Evolutionary conservation across 768 basidiomycete genomes (phyloP).

Genomic region (Rhizopogon sp.): DNA sequence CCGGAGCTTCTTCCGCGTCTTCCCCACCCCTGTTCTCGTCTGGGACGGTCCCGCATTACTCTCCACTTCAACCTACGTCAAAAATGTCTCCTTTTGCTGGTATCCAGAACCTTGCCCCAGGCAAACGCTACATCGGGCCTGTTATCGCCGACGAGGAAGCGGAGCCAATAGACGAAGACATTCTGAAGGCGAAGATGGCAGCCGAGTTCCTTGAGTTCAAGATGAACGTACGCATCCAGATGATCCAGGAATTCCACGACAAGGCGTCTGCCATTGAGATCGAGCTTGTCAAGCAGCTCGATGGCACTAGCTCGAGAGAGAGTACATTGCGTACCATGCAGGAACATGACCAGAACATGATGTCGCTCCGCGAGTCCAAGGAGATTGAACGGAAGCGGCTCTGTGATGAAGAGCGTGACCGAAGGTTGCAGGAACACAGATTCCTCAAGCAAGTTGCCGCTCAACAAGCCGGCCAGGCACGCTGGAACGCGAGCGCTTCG

Average conservation of each 20-base stretch:
- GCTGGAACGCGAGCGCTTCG: slow-evolving; percentile 10
- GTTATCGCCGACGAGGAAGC: slow-evolving; percentile 22
- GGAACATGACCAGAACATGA: slow-evolving; percentile 27
- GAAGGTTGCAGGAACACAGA: slow-evolving; percentile 13
- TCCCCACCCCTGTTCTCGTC: slow-evolving; percentile 16
- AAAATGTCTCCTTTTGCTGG: slow-evolving; percentile 22
- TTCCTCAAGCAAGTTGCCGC: slow-evolving; percentile 11
- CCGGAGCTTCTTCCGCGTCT: slow-evolving; percentile 16
- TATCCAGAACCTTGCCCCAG: slow-evolving; percentile 15
- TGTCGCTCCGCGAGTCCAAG: slow-evolving; percentile 27
- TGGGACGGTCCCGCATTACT: slow-evolving; percentile 19
- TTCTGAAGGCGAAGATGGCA: slow-evolving; percentile 29
- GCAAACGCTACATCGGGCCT: slow-evolving; percentile 30
- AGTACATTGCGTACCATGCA: slow-evolving; percentile 23
- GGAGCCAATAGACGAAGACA: slow-evolving; percentile 21
- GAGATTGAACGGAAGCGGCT: slow-evolving; percentile 26
- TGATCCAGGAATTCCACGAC: slow-evolving; percentile 28
- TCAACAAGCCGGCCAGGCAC: slow-evolving; percentile 6
- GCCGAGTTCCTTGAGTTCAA: slow-evolving; percentile 27
- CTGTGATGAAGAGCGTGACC: slow-evolving; percentile 24
- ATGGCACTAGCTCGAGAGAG: slow-evolving; percentile 24
- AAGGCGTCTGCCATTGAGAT: slow-evolving; percentile 26
- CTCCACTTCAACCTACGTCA: slow-evolving; percentile 16
- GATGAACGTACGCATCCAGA: slow-evolving; percentile 27
- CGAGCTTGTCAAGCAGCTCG: slow-evolving; percentile 21